Base-by-base conservation (phyloP, 164 flowering plant species). In the Akebia trifoliata region DNA sequence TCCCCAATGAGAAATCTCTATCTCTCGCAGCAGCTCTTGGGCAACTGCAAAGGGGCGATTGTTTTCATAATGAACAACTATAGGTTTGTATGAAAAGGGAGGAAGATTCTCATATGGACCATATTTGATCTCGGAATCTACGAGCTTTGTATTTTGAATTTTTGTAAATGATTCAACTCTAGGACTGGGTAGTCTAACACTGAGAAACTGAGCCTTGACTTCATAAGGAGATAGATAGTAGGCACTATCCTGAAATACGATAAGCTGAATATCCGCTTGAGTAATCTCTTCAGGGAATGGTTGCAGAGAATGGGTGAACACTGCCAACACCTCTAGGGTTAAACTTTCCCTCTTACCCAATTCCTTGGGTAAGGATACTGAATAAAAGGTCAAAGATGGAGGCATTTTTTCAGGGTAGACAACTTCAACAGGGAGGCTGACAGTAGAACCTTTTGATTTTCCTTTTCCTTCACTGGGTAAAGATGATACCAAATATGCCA, bases 1-100 rank as follows among this genome's bases (percentile, higher is more conserved):
- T 46, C 99, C 99, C 99, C 97, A 93, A 59, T 93, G 99, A 32
- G 97, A 93, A 65, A 90, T 67, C 66, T 90, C 97, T 62, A 93
- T 81, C 73, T 93, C 99, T 21, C 97, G 72, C 50, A 79, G 77
- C 68, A 93, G 74, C 71, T 84, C 83, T 62, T 73, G 57, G 54
- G 94, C 99, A 67, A 90, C 83, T 21, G 90, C 78, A 75, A 87
- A 86, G 36, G 97, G 90, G 21, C 67, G 69, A 54, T 84, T 84
- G 71, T 71, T 79, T 56, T 81, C 92, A 64, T 76, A 90, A 67
- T 93, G 97, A 59, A 87, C 72, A 40, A 71, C 76, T 25, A 90
- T 66, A 9, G 92, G 89, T 36, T 74, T 30, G 66, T 74, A 83
- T n/a, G 92, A 81, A 69, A 74, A 85, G 52, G 94, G 61, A 57